phyloP scores from a whole-genome alignment of 257 asterid genomes.

The Plantago elongata region DNA sequence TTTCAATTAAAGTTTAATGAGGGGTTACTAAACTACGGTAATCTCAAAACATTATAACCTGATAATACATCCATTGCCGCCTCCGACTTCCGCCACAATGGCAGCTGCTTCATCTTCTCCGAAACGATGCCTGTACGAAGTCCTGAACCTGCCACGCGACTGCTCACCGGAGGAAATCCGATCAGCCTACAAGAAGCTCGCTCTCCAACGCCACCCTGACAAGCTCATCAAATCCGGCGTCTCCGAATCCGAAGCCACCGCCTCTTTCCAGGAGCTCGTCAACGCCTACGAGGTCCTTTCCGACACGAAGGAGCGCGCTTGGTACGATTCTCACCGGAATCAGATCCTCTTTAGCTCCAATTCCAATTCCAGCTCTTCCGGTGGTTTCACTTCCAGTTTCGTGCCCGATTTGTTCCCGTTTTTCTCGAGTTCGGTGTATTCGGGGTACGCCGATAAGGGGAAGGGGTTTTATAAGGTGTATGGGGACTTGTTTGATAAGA shows the following conservation, averaged over 20 bases:
- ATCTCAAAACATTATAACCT: too few species aligned
- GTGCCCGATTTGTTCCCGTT: slow-evolving; percentile 71
- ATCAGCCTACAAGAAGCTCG: slow-evolving; percentile 75
- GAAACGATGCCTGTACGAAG: slow-evolving; percentile 88
- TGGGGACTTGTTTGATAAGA: slow-evolving; percentile 63
- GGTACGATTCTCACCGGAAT: slow-evolving; percentile 97
- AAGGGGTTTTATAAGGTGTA: slow-evolving; percentile 83
- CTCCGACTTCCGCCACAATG: too few species aligned
- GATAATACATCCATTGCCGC: too few species aligned
- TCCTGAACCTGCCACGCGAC: slow-evolving; percentile 63
- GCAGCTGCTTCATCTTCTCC: slow-evolving; percentile 52
- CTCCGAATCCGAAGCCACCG: slow-evolving; percentile 85
- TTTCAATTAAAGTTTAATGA: too few species aligned
- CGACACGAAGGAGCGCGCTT: slow-evolving; percentile 78
- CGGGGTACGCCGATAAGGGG: slow-evolving; percentile 77
- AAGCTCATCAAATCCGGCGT: slow-evolving; percentile 77
- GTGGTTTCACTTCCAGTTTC: slow-evolving; percentile 33
- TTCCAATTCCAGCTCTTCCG: neutral
- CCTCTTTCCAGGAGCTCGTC: slow-evolving; percentile 86
- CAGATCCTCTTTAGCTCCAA: slow-evolving; percentile 60
- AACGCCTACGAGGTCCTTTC: slow-evolving; percentile 93
- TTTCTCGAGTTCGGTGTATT: slow-evolving; percentile 76
- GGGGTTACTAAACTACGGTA: too few species aligned
- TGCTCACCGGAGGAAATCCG: slow-evolving; percentile 81
- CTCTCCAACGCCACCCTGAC: slow-evolving; percentile 98